Evolutionary conservation across 345 rosid genomes (phyloP), one percentile per base, ranked within the genome.

Genomic region (Heritiera littoralis): DNA sequence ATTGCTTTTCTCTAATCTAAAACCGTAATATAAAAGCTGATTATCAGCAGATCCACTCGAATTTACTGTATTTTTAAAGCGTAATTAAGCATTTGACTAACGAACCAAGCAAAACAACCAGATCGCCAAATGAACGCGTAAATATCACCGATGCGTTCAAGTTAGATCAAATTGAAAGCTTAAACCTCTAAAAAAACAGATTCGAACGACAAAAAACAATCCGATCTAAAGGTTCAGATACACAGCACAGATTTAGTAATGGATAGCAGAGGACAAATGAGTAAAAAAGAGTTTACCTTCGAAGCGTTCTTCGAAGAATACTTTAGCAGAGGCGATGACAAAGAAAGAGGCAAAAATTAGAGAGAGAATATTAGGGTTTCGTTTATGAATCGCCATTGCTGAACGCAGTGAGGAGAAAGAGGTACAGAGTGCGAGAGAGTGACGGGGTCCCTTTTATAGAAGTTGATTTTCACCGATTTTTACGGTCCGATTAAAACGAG

Each of bases 291-390:
- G 18, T 51, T 45, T 89, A 96, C 99, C 98, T 30, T 91, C 93
- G 77, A 94, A 95, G 10, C 91, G 97, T 51, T 95, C 99, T 81
- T 95, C 99, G 84, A 97, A 97, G 87, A 91, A 87, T 77, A 93
- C 94, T 51, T 80, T 67, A 11, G 98, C 92, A 10, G 91, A 88
- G 9, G 90, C 91, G 83, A 90, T 72, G 51, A 88, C 87, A 1
- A 88, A 45, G 18, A 90, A 82, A 15, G 85, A 66, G 61, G 87
- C 41, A 5, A 92, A 74, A 11, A 87, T 46, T 32, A 86, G 48
- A 63, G 80, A 80, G 76, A 86, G 38, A 65, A 83, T n/a, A 40
- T 7, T 84, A 82, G 88, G 85, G 85, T 77, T 81, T 63, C 74
- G 78, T 73, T 85, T 80, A 35, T 3, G 60, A 66, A 20, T 45